These are phyloP conservation scores for Gaeumannomyces sp. DNA, from an alignment of 2,329 filamentous ascomycete genomes.

Conservation along the genomic window DNA sequence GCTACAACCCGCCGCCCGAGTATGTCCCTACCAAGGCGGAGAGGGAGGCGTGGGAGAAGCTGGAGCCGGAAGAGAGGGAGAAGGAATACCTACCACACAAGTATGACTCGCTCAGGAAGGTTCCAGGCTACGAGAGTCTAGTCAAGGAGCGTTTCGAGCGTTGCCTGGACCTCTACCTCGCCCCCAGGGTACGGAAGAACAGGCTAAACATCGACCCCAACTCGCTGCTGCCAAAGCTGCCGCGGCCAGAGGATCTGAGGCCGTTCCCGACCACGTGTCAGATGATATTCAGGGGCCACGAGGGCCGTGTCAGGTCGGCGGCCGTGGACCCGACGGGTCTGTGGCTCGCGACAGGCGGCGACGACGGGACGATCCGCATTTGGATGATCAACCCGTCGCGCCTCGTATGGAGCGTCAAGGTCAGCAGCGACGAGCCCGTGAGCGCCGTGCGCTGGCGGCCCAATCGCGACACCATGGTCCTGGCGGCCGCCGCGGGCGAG, in stretches of 20 bases:
- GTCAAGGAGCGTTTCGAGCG: conserved; percentile 96
- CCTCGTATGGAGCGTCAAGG: conserved; percentile 76
- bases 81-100: conserved; percentile 81
- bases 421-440: conserved; percentile 74
- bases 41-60: conserved; percentile 74
- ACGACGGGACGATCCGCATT: conserved; percentile 85
- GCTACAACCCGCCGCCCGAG: conserved; percentile 92
- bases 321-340: conserved; percentile 79
- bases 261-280: conserved; percentile 91
- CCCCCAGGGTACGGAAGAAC: conserved; percentile 85
- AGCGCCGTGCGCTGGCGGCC: conserved; percentile 88
- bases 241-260: conserved; percentile 85
- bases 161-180: conserved; percentile 90
- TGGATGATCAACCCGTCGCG: conserved; percentile 85
- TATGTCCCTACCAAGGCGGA: conserved; percentile 86
- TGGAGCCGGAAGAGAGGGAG: conserved; percentile 84
- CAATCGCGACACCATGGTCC: conserved; percentile 68
- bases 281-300: conserved; percentile 80
- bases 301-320: conserved; percentile 78
- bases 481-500: conserved; percentile 80
- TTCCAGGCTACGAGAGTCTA: conserved; percentile 83
- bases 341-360: conserved; percentile 85
- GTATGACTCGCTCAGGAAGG: conserved; percentile 78
- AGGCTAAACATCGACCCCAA: conserved; percentile 95
- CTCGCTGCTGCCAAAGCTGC: conserved; percentile 86